Evolutionary conservation across 164 flowering plant species (phyloP), one percentile per base, ranked within the genome.

Genomic region (Houttuynia cordata): DNA sequence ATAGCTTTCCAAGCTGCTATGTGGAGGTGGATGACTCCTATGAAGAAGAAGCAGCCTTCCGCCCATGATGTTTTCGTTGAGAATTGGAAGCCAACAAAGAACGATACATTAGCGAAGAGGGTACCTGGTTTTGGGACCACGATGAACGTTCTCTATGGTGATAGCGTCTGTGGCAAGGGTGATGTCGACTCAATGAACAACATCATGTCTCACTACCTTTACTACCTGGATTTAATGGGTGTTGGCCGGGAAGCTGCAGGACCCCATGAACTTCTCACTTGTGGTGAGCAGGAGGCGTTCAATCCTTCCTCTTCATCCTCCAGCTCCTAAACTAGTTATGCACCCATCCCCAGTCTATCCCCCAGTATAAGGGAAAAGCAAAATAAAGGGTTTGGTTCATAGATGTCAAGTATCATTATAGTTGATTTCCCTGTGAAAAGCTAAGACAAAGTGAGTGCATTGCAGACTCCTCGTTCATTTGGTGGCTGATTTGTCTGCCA

Each of bases 41-140:
- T 69, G 8, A 82, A 83, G 76, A 87, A 79, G 76, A 51, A 64
- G 8, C 86, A 79, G 64, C 94, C 97, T 49, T 83, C 97, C 8
- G 78, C 90, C 18, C 97, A 90, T 24, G 83, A 91, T 9, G 79
- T 68, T 53, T 82, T 86, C 45, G 91, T 84, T 10, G 95, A 94
- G 0, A 74, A 70, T 69, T 91, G 97, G 97, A 91, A 88, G 59
- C 96, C 94, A 40, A 86, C 91, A 47, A 86, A 84, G 77, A 88
- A 88, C 13, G 97, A 91, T 74, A 88, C 94, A 9, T 56, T 80
- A 70, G 64, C 87, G 57, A 83, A 83, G 57, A 72, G 96, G n/a
- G 34, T 67, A 56, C 90, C 87, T 37, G 93, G 90, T 4, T 88
- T 88, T 66, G 97, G 97, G 9, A n/a, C 81, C 65, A 88, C 97